Conservation (phyloP, 169 alveolate species). For the Cryptosporidium muris region DNA sequence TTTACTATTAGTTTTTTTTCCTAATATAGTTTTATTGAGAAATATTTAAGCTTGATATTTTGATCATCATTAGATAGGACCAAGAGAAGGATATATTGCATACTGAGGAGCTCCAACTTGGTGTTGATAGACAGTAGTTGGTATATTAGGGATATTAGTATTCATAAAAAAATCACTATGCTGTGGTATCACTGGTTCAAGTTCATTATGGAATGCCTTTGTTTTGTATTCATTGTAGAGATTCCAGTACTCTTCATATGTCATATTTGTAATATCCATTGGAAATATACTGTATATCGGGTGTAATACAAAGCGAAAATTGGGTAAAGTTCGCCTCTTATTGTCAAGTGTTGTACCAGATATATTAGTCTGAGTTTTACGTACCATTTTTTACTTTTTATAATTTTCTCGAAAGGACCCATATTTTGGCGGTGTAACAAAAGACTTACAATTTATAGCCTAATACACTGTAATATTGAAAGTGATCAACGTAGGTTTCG, state of each 20-base stretch:
- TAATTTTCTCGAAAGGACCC: too few relatives aligned
- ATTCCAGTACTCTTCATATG: conserved; percentile 32
- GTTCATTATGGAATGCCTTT: conserved; percentile 44
- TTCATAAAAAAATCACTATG: background rate
- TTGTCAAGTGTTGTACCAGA: conserved; percentile 18
- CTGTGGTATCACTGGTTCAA: conserved; percentile 6
- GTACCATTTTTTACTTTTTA: background rate
- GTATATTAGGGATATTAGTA: too few relatives aligned
- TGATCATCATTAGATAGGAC: too few relatives aligned
- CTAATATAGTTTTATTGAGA: conserved; percentile 1
- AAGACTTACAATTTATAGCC: too few relatives aligned
- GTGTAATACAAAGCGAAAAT: conserved; percentile 51
- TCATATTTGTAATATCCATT: conserved; percentile 62
- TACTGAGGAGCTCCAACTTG: background rate
- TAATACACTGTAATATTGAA: too few relatives aligned
- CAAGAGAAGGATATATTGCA: background rate
- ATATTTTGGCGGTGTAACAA: too few relatives aligned
- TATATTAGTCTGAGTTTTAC: conserved; percentile 6
- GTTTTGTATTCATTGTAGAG: conserved; percentile 53
- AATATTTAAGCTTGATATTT: too few relatives aligned
- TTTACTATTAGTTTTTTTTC: background rate
- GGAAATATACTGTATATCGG: conserved; percentile 49
- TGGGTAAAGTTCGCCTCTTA: conserved; percentile 32
- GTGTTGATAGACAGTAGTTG: background rate
- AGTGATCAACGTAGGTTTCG: background rate